phyloP scores from a whole-genome alignment of 2,329 filamentous ascomycete genomes.

The Diaporthe caulivora region DNA sequence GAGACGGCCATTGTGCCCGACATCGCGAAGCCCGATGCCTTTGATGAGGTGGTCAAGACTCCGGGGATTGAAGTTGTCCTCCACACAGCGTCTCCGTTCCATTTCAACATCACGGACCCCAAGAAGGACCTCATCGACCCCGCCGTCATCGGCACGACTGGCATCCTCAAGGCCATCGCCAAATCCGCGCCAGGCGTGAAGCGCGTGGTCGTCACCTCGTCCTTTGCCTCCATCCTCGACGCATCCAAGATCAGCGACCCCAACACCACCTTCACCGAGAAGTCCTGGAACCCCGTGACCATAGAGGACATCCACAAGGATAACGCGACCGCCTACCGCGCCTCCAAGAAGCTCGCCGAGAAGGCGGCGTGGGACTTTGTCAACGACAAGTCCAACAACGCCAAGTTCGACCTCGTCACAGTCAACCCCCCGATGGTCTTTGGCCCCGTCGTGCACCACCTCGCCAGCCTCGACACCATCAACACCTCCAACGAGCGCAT shows the following conservation, averaged over 20 bases:
- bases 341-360: constrained; percentile 67
- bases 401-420: constrained; percentile 64
- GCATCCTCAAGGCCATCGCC: constrained; percentile 79
- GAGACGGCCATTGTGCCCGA: constrained; percentile 77
- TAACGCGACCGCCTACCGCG: constrained; percentile 62
- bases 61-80: constrained; percentile 67
- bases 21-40: constrained; percentile 79
- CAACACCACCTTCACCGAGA: constrained; percentile 57
- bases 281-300: constrained; percentile 66
- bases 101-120: constrained; percentile 64
- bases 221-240: constrained; percentile 66
- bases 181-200: constrained; percentile 70
- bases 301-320: constrained; percentile 56
- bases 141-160: constrained; percentile 71
- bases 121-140: constrained; percentile 69
- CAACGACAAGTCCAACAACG: constrained; percentile 49
- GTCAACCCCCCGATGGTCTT: constrained; percentile 68
- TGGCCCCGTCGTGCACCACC: constrained; percentile 64
- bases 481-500: constrained; percentile 68
- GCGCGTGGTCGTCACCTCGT: constrained; percentile 74
- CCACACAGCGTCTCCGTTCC: constrained; percentile 72
- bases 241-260: constrained; percentile 53
- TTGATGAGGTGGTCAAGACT: constrained; percentile 71
- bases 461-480: constrained; percentile 58
- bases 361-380: constrained; percentile 66